Base-by-base conservation (phyloP, 2,329 filamentous ascomycete genomes). In the Plectosphaerella sp. region DNA sequence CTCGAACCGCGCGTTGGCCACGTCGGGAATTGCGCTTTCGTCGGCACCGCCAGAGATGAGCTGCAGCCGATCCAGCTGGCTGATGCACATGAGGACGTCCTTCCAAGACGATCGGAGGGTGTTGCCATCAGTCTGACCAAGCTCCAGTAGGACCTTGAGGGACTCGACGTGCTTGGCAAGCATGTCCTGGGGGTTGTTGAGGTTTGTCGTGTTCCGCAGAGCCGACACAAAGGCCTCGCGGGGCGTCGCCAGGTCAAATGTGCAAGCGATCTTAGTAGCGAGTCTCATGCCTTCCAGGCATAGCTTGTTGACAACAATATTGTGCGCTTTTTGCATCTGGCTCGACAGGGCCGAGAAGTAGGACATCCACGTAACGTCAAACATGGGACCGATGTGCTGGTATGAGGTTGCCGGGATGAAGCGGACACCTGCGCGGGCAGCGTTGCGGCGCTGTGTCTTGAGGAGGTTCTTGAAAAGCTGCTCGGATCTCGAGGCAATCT, bases 301-400 rank as follows among this genome's bases (percentile, higher is more conserved):
- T 7, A 96, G 72, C 64, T 87, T 91, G 67, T 97, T 92, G 15
- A 94, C 89, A 59, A 97, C 91, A 5, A 96, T 77, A 62, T 97
- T 97, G 60, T 96, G 89, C 0, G 90, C 88, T 64, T 96, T 92
- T 61, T 97, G 94, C 67, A 94, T 92, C 60, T 95, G 89, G 48
- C 89, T 92, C 1, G 93, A 97, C 24, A 99, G 79, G 0, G 92
- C 92, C 5, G 93, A 97, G 63, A 99, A 88, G 69, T 97, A 95
- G 10, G 93, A 96, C 93, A 97, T 99, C 94, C 94, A 99, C 0
- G 91, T 95, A 22, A 96, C 91, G 62, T 96, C 92, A 64, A 99
- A 97, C 94, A 99, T 99, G 1, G 94, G 91, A 0, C 94, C 94
- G 48, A 97, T 89, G 67, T 99, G 94, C 61, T 91, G 93, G 67